Conservation (phyloP, 306 rosid species). For the Quercus mongolica region DNA sequence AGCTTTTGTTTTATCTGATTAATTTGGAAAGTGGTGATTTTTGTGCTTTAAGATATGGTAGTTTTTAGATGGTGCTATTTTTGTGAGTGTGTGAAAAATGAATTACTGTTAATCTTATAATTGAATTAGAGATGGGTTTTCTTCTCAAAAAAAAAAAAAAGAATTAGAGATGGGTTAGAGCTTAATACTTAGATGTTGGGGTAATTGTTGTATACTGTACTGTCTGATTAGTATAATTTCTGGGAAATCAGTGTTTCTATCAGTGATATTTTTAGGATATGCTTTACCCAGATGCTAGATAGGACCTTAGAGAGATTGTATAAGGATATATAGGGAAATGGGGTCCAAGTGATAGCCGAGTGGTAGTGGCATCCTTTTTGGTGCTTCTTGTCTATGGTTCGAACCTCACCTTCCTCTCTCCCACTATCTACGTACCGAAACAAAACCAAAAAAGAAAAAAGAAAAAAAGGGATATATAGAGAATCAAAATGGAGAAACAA, state of each 20-base stretch:
- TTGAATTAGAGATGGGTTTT: neutral
- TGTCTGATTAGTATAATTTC: neutral
- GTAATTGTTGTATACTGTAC: neutral
- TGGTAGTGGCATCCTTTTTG: no score
- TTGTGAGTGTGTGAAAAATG: neutral
- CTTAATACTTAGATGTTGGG: neutral
- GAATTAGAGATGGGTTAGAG: neutral
- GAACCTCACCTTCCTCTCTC: no score
- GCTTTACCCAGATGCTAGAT: neutral
- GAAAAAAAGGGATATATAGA: neutral
- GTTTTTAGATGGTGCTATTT: neutral
- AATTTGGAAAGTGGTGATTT: neutral
- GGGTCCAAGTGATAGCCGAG: no score
- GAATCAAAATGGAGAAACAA: neutral
- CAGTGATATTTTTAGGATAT: neutral
- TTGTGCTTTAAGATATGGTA: neutral
- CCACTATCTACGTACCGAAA: no score
- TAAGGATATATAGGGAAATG: neutral
- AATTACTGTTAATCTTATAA: neutral
- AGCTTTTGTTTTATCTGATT: conserved; percentile 8
- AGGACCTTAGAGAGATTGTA: neutral
- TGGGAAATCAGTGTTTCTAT: neutral
- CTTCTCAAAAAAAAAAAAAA: no score
- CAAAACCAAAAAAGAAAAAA: no score
- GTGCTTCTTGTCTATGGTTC: no score